These are phyloP conservation scores for Penicillium tannophilum DNA, from an alignment of 495 filamentous ascomycete species.

Conservation along the genomic window DNA sequence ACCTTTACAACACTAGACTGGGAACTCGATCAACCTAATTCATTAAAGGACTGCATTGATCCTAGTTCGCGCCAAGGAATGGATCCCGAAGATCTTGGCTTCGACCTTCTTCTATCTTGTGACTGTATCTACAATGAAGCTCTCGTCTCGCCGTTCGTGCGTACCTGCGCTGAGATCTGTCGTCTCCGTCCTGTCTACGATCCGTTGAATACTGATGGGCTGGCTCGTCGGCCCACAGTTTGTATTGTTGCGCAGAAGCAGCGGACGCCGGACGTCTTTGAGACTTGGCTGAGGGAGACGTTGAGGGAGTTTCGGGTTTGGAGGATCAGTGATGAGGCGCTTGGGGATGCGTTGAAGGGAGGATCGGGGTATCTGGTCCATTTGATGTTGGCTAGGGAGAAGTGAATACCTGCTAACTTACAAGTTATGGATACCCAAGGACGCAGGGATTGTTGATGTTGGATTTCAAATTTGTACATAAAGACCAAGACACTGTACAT, in stretches of 20 bases:
- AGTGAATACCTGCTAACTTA: constrained; percentile 1
- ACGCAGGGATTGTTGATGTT: not conserved
- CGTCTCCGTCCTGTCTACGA: constrained; percentile 46
- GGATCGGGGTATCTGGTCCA: constrained; percentile 52
- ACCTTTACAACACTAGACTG: constrained; percentile 49
- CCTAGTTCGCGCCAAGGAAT: constrained; percentile 5
- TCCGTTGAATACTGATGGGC: constrained; percentile 2
- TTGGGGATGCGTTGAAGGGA: constrained; percentile 56
- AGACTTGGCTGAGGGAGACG: constrained; percentile 75
- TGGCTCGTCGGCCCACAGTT: constrained; percentile 48
- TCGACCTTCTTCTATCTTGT: constrained; percentile 73
- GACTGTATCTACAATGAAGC: constrained; percentile 91
- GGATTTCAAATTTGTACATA: no score
- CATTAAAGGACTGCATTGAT: constrained; percentile 32
- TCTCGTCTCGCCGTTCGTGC: constrained; percentile 79
- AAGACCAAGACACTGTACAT: not conserved
- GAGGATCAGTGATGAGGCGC: constrained; percentile 67
- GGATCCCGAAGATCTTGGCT: constrained; percentile 34
- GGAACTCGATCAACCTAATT: constrained; percentile 41
- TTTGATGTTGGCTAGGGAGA: constrained; percentile 35
- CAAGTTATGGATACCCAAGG: no score
- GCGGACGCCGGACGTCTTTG: constrained; percentile 80
- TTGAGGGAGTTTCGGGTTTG: constrained; percentile 67
- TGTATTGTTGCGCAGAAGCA: constrained; percentile 86
- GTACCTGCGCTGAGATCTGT: constrained; percentile 80